phyloP scores from a whole-genome alignment of 495 filamentous ascomycete species.

The Penicillium bialowiezense region DNA sequence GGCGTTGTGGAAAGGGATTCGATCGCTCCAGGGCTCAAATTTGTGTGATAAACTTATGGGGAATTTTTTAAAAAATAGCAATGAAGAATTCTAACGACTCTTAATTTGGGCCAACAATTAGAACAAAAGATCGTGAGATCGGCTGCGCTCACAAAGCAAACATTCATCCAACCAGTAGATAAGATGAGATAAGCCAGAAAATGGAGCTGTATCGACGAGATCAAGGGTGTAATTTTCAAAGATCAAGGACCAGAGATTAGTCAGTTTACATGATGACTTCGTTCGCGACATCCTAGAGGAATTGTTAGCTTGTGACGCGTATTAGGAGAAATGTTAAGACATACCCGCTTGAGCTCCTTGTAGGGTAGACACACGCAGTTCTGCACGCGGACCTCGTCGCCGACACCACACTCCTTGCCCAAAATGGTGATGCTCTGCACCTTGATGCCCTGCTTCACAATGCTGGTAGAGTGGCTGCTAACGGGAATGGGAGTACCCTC shows the following conservation, averaged over 20 bases:
- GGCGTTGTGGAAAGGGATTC: not conserved
- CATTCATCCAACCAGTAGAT: slow-evolving; percentile 18
- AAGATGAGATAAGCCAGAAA: slow-evolving; percentile 2
- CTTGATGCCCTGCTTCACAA: slow-evolving; percentile 96
- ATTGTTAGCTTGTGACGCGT: slow-evolving; percentile 2
- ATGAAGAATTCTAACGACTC: not conserved
- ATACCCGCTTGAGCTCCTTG: slow-evolving; percentile 96
- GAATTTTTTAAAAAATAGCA: not conserved
- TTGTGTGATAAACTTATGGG: not conserved
- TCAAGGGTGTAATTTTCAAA: slow-evolving; percentile 18
- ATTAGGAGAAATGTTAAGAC: slow-evolving; percentile 30
- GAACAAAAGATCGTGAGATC: slow-evolving; percentile 7
- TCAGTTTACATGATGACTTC: slow-evolving; percentile 88
- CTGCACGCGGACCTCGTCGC: slow-evolving; percentile 93
- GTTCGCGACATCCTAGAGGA: slow-evolving; percentile 75
- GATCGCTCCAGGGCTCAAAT: not conserved
- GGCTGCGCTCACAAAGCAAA: slow-evolving; percentile 15
- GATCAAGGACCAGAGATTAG: slow-evolving; percentile 13
- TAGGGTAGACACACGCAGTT: slow-evolving; percentile 98
- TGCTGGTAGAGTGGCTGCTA: slow-evolving; percentile 86
- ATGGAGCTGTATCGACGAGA: slow-evolving; percentile 12
- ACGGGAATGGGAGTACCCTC: slow-evolving; percentile 92
- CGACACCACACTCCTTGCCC: slow-evolving; percentile 93
- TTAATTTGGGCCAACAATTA: slow-evolving; percentile 1
- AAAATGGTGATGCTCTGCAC: slow-evolving; percentile 98